These are phyloP conservation scores for Chalara sp. DNA, from an alignment of 2,329 filamentous ascomycete species.

Conservation along the genomic window DNA sequence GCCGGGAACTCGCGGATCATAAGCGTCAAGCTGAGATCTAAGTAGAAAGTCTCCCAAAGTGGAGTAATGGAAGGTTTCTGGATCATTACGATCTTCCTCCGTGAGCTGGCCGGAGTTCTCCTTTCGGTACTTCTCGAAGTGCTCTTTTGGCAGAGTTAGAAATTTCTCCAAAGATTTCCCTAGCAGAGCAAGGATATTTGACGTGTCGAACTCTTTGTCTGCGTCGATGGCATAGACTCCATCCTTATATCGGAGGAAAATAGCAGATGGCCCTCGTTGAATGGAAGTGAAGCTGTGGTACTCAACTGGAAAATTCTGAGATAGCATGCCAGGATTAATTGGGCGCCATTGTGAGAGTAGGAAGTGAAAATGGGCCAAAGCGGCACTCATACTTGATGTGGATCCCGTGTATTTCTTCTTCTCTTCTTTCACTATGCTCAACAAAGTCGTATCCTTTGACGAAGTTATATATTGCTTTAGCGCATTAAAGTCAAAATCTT, in stretches of 20 bases:
- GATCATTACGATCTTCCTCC: slow-evolving; percentile 63
- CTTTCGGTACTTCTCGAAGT: slow-evolving; percentile 80
- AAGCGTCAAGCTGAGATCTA: slow-evolving; percentile 88
- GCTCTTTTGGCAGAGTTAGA: slow-evolving; percentile 71
- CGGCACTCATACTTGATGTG: slow-evolving; percentile 91
- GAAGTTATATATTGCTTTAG: slow-evolving; percentile 86
- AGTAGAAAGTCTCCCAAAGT: slow-evolving; percentile 83
- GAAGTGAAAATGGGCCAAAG: slow-evolving; percentile 86
- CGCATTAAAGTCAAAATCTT: slow-evolving; percentile 82
- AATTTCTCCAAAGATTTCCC: slow-evolving; percentile 97
- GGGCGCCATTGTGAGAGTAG: slow-evolving; percentile 78
- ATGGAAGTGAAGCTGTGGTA: slow-evolving; percentile 65
- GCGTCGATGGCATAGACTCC: slow-evolving; percentile 92
- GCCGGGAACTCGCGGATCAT: slow-evolving; percentile 80
- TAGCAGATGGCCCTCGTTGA: slow-evolving; percentile 65
- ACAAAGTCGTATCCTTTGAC: slow-evolving; percentile 70
- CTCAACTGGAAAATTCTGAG: slow-evolving; percentile 56
- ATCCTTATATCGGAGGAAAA: slow-evolving; percentile 76
- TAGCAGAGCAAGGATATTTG: slow-evolving; percentile 83
- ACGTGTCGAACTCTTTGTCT: slow-evolving; percentile 82
- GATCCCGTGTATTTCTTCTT: slow-evolving; percentile 84
- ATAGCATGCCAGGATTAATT: slow-evolving; percentile 61
- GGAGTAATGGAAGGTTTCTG: slow-evolving; percentile 83
- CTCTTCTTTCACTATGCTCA: slow-evolving; percentile 58
- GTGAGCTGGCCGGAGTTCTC: slow-evolving; percentile 60